Percentiles rank a stretch among this genome's conserved stretches.
phyloP scores from a whole-genome alignment of 345 rosid species.

The Brassica juncea region DNA sequence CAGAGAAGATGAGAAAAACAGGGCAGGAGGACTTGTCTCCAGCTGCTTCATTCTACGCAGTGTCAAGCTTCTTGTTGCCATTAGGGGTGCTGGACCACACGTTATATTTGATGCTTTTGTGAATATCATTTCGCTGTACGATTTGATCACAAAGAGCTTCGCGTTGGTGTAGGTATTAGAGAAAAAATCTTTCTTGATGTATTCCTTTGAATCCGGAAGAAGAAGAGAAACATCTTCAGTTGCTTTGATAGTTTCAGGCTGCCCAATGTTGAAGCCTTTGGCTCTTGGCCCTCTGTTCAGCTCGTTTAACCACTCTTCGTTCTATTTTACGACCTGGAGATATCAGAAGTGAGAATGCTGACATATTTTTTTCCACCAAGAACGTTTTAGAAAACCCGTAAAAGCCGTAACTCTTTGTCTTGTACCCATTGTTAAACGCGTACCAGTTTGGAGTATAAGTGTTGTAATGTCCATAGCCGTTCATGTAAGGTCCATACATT shows the following conservation, averaged over 20 bases:
- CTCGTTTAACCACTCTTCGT: constrained; percentile 69
- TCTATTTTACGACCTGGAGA: constrained; percentile 51
- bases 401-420: constrained; percentile 40
- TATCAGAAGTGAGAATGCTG: too few species aligned
- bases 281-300: constrained; percentile 29
- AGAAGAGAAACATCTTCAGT: constrained; percentile 33
- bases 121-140: constrained; percentile 81
- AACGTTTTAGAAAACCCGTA: constrained; percentile 24
- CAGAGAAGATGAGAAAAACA: constrained; percentile 69
- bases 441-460: constrained; percentile 58
- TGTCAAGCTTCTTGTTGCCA: constrained; percentile 77
- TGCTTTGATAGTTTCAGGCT: background rate
- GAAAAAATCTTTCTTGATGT: constrained; percentile 52
- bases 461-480: constrained; percentile 49
- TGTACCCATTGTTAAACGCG: constrained; percentile 47
- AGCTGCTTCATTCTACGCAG: background rate
- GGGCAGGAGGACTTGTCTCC: constrained; percentile 57
- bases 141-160: constrained; percentile 67
- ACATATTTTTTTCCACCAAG: too few species aligned
- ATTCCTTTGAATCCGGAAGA: constrained; percentile 46
- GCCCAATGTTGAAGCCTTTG: constrained; percentile 51
- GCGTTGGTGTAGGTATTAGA: constrained; percentile 53
- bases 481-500: constrained; percentile 53
- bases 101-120: constrained; percentile 73
- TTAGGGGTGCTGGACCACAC: constrained; percentile 83